Base-by-base conservation (phyloP, 1,284 basidiomycete species). In the Sparassis latifolia region DNA sequence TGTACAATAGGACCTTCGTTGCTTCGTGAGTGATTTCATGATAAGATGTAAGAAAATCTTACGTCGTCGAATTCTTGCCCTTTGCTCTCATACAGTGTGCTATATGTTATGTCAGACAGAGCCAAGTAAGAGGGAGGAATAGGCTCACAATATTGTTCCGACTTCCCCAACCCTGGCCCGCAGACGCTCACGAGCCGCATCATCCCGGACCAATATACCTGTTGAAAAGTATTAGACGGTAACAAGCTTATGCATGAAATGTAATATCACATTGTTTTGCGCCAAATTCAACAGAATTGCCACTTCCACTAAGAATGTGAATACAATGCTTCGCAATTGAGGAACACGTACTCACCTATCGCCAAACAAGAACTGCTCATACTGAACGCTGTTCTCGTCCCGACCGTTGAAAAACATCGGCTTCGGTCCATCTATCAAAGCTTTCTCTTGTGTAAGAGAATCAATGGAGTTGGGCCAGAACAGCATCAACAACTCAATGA, bases 21-120 rank as follows among this genome's bases (percentile, higher is more conserved):
- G 33, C 4, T 30, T 29, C 20, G 5, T 44, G 20, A 20, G 20
- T 20, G 20, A 20, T 20, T 20, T 20, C 20, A 20, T 20, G 20
- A 20, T 20, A 20, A 20, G 10, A 48, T 20, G 20, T 20, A 20
- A 20, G 20, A n/a, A 37, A 2, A 35, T 59, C 73, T 49, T 53
- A 84, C 83, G 51, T 87, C 84, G 55, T 86, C 76, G 59, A 87
- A 87, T 59, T 87, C 86, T 0, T 86, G 67, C 1, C 86, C 86
- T 62, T 89, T 89, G 70, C 78, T 81, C 47, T 89, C 82, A 53
- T 84, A 85, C 1, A 87, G 62, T 0, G 86, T 88, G 69, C 85
- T 86, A 48, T 5, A 41, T 47, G 4, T 55, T 12, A 5, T 38
- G 20, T 20, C 20, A 3, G 32, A 37, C 1, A 37, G 27, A 3